phyloP scores from a whole-genome alignment of 179 eudicot genomes.

The Gypsophila paniculata region DNA sequence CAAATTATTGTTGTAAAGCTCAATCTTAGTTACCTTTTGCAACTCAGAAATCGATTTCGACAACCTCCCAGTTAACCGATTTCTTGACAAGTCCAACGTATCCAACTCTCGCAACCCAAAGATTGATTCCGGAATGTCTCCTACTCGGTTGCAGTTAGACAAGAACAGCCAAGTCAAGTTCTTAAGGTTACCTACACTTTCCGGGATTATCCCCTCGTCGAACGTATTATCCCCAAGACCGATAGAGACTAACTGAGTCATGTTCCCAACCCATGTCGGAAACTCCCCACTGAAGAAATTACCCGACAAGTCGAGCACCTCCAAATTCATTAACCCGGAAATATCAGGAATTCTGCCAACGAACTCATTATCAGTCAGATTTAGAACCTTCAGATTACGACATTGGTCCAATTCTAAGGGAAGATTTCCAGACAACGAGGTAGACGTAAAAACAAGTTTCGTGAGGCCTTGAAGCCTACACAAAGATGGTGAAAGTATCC shows the following conservation, averaged over 20 bases:
- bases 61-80: conserved; percentile 58
- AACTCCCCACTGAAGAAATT: conserved; percentile 66
- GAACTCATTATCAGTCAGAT: conserved; percentile 52
- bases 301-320: conserved; percentile 56
- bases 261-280: conserved; percentile 63
- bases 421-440: conserved; percentile 44
- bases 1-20: conserved; percentile 63
- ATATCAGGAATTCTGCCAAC: conserved; percentile 68
- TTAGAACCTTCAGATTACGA: conserved; percentile 53
- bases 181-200: conserved; percentile 56
- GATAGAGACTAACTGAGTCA: conserved; percentile 46
- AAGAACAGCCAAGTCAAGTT: conserved; percentile 58
- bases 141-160: conserved; percentile 44
- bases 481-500: conserved; percentile 59
- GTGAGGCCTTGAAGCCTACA: conserved; percentile 45
- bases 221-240: conserved; percentile 56
- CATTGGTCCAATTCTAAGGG: conserved; percentile 48
- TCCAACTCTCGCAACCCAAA: conserved; percentile 51
- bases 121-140: conserved; percentile 69
- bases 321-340: conserved; percentile 49
- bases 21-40: conserved; percentile 55
- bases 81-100: conserved; percentile 60
- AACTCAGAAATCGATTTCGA: conserved; percentile 47
- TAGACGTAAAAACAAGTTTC: conserved; percentile 46
- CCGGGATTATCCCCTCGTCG: conserved; percentile 62